A percentile compares a stretch with the other conserved stretches of the same genome.
These are phyloP conservation scores for Wolfiporia cocos DNA, from an alignment of 1,284 basidiomycete species.

Conservation along the genomic window DNA sequence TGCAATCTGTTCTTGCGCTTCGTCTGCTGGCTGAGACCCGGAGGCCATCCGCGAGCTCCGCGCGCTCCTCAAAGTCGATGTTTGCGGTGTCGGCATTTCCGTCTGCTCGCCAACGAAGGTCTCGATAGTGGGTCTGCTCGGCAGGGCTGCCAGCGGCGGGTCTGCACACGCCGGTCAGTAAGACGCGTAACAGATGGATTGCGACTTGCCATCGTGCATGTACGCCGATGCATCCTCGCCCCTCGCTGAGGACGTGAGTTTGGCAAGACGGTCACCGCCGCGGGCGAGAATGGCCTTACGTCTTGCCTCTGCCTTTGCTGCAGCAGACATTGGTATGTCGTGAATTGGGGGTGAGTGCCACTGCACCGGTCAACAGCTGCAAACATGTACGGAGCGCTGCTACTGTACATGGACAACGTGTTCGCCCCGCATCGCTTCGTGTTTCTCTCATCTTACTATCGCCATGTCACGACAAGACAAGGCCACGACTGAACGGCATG, in stretches of 20 bases:
- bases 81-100: conserved; percentile 39
- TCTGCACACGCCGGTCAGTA: conserved; percentile 24
- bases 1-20: conserved; percentile 27
- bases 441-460: conserved; percentile 14
- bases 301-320: conserved; percentile 67
- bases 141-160: conserved; percentile 34
- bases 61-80: conserved; percentile 24
- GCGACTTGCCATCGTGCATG: conserved; percentile 42
- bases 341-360: conserved; percentile 9
- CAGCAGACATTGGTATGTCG: conserved; percentile 29
- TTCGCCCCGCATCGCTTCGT: too few relatives aligned
- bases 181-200: conserved; percentile 6
- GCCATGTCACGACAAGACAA: conserved; percentile 73
- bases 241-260: conserved; percentile 66
- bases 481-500: conserved; percentile 73
- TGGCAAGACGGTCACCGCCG: conserved; percentile 65
- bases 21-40: conserved; percentile 9
- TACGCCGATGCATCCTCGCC: conserved; percentile 65
- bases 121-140: conserved; percentile 25
- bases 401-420: too few relatives aligned
- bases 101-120: conserved; percentile 61
- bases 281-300: conserved; percentile 66
- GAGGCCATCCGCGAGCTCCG: conserved; percentile 22
- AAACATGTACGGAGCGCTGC: conserved; percentile 3
- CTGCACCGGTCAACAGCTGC: conserved; percentile 9